Evolutionary conservation across 2,329 filamentous ascomycete genomes (phyloP), one percentile per base, ranked within the genome.

Genomic region (Hypoxylon sp.): DNA sequence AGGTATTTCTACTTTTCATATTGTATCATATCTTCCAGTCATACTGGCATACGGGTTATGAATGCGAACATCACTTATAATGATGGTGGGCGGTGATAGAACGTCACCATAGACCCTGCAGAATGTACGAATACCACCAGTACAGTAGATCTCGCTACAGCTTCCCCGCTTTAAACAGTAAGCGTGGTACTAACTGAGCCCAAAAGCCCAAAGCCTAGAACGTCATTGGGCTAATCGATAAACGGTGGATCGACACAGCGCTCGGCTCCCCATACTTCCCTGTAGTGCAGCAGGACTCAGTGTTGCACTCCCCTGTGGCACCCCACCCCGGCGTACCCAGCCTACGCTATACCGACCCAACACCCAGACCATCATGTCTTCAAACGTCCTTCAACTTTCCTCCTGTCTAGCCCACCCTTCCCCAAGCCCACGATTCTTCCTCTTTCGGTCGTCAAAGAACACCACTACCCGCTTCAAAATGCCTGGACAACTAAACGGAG

Each of bases 401-500:
- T 66, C 62, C 44, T 59, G 59, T 32, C 28, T 65, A 47, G 41
- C 56, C 28, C 61, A 51, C 10, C 62, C 65, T 41, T 62, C 63
- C 28, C 56, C 59, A 34, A 61, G 20, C 32, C 51, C 65, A 54
- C 59, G 51, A 51, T 64, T 64, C 41, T 61, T 66, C 41, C 39
- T 34, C 10, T 57, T 63, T 19, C 59, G 53, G 15, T 51, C 62
- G 10, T 59, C 59, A 15, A 52, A 43, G 47, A 34, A 52, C 3
- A 59, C 26, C 17, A 53, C 47, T 46, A 62, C 48, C 43, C 51
- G 19, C 34, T 46, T 30, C 70, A 76, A 41, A 65, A 84, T 84
- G 82, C 74, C 82, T 39, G 74, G 74, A 50, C 74, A 80, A 39
- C 63, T 75, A 48, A 76, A 77, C 37, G 80, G 77, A 74, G 69